Percentiles rank a stretch among this genome's conserved stretches.
These are phyloP conservation scores for Musa balbisiana DNA, from an alignment of 202 grass and related monocot genomes.

Conservation along the genomic window DNA sequence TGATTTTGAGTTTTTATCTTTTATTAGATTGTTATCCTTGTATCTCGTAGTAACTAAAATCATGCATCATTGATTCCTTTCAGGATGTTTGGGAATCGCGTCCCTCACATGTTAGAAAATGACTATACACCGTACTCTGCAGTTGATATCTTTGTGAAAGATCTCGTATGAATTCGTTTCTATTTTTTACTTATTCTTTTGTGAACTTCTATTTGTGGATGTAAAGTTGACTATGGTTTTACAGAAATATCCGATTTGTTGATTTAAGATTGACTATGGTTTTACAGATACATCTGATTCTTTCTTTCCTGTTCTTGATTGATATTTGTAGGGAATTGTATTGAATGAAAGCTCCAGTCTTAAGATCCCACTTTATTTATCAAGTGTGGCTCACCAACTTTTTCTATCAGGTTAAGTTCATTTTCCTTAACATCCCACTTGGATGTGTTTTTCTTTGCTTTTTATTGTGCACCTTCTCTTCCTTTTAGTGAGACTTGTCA, in stretches of 20 bases:
- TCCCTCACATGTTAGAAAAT: conserved; percentile 90
- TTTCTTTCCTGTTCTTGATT: conserved; percentile 15
- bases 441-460: not conserved
- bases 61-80: conserved; percentile 23
- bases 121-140: conserved; percentile 96
- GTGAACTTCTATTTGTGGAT: conserved; percentile 19
- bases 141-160: conserved; percentile 96
- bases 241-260: not conserved
- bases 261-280: conserved; percentile 3
- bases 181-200: conserved; percentile 2
- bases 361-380: conserved; percentile 71
- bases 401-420: conserved; percentile 62
- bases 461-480: not conserved
- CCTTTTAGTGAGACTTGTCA: not conserved
- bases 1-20: not conserved
- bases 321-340: conserved; percentile 71
- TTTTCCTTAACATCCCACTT: not conserved
- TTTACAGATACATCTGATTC: not conserved
- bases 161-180: conserved; percentile 56
- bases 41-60: not conserved
- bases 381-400: conserved; percentile 76
- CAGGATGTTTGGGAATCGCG: conserved; percentile 99
- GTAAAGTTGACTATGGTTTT: not conserved
- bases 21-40: not conserved
- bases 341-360: conserved; percentile 69